These are phyloP conservation scores for Cornus kousa DNA, from an alignment of 148 eudicot genomes.

Conservation along the genomic window DNA sequence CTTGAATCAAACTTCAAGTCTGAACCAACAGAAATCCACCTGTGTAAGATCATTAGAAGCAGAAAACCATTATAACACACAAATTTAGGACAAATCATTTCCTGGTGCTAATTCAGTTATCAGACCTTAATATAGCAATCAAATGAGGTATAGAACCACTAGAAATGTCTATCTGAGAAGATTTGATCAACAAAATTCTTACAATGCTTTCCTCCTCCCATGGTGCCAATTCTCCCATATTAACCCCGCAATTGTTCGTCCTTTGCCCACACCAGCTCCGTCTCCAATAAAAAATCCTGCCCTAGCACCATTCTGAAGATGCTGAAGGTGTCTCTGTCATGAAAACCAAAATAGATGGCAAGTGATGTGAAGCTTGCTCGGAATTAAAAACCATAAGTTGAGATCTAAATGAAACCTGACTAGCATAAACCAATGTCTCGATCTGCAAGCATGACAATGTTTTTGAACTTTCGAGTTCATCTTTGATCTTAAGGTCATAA, in stretches of 20 bases:
- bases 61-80: conserved; percentile 20
- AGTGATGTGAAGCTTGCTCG: conserved; percentile 16
- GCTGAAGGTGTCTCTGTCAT: conserved; percentile 90
- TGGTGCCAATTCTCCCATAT: conserved; percentile 99
- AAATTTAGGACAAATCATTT: neutral
- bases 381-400: neutral
- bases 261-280: conserved; percentile 99
- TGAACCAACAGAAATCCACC: conserved; percentile 99
- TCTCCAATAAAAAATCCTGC: conserved; percentile 98
- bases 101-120: conserved; percentile 9
- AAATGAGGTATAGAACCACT: conserved; percentile 3
- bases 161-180: neutral
- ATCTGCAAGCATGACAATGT: conserved; percentile 89
- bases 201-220: conserved; percentile 88
- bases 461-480: conserved; percentile 67
- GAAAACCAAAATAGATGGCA: conserved; percentile 19
- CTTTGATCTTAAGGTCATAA: conserved; percentile 69
- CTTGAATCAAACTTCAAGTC: conserved; percentile 96
- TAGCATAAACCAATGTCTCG: conserved; percentile 94
- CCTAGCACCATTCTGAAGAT: conserved; percentile 75
- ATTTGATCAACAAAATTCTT: conserved; percentile 34
- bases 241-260: conserved; percentile 97
- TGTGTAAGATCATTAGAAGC: conserved; percentile 36
- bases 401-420: conserved; percentile 62
- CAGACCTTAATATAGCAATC: neutral